Conservation (phyloP, 1,284 basidiomycete genomes). For the Heterobasidion annosum region DNA sequence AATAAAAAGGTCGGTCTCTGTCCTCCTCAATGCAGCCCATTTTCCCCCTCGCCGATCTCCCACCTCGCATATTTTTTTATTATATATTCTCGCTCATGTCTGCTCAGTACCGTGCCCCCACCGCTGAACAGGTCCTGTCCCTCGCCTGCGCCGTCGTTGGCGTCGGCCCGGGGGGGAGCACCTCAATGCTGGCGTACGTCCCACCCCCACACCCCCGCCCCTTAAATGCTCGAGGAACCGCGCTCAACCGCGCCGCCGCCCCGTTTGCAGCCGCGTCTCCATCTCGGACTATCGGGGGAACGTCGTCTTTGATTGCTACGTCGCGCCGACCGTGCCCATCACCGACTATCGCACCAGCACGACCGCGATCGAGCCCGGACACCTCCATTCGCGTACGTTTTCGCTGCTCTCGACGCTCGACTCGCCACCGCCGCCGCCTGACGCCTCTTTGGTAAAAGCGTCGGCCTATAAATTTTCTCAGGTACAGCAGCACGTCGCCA, state of each 20-base stretch:
- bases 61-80: no score
- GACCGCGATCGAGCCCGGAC: constrained; percentile 55
- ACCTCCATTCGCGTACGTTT: constrained; percentile 29
- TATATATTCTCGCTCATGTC: neutral
- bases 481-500: constrained; percentile 57
- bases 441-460: constrained; percentile 21
- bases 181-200: constrained; percentile 62
- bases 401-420: neutral
- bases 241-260: neutral
- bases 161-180: constrained; percentile 68
- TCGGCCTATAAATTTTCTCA: constrained; percentile 43
- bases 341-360: constrained; percentile 65
- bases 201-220: neutral
- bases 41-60: neutral
- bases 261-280: constrained; percentile 43
- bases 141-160: constrained; percentile 58
- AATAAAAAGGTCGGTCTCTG: neutral
- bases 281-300: constrained; percentile 57
- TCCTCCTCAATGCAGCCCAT: neutral
- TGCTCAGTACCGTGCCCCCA: neutral
- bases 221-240: neutral
- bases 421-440: neutral
- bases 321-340: constrained; percentile 59
- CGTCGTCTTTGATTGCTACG: constrained; percentile 50
- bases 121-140: neutral